phyloP scores from a whole-genome alignment of 1,139 yeast species.

The Diutina mesorugosa region DNA sequence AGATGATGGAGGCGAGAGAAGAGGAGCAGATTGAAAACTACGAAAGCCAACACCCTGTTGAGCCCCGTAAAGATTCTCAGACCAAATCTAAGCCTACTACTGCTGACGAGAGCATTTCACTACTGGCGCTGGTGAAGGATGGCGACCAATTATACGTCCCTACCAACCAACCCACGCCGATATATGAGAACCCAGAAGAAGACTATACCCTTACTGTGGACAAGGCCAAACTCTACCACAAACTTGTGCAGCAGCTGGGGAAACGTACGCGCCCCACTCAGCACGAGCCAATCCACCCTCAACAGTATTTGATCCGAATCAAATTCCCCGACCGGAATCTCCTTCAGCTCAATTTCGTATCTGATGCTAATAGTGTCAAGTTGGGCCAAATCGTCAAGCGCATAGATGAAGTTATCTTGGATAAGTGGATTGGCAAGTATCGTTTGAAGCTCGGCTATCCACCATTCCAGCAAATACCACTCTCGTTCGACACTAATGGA shows the following conservation, averaged over 20 bases:
- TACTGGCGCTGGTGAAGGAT: neutral
- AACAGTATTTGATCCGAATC: conserved; percentile 28
- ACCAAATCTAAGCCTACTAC: neutral
- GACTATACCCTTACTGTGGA: conserved; percentile 38
- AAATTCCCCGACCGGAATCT: conserved; percentile 41
- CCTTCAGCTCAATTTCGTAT: conserved; percentile 33
- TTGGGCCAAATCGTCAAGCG: conserved; percentile 29
- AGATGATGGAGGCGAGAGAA: neutral
- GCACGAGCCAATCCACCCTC: conserved; percentile 11
- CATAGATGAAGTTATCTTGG: conserved; percentile 23
- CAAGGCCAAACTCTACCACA: conserved; percentile 42
- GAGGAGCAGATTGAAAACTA: neutral
- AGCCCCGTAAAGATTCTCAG: neutral
- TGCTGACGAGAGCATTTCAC: neutral
- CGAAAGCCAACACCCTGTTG: neutral
- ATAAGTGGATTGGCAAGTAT: conserved; percentile 22
- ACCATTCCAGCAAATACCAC: conserved; percentile 26
- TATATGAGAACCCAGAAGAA: conserved; percentile 30
- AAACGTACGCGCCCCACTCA: conserved; percentile 10
- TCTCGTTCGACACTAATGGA: conserved; percentile 19
- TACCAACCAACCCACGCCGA: neutral
- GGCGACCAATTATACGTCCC: conserved; percentile 6
- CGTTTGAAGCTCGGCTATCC: conserved; percentile 25
- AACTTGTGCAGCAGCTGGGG: conserved; percentile 17
- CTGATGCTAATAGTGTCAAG: conserved; percentile 18